Evolutionary conservation across 768 basidiomycete species (phyloP).

Genomic region (Rhodotorula diobovata): DNA sequence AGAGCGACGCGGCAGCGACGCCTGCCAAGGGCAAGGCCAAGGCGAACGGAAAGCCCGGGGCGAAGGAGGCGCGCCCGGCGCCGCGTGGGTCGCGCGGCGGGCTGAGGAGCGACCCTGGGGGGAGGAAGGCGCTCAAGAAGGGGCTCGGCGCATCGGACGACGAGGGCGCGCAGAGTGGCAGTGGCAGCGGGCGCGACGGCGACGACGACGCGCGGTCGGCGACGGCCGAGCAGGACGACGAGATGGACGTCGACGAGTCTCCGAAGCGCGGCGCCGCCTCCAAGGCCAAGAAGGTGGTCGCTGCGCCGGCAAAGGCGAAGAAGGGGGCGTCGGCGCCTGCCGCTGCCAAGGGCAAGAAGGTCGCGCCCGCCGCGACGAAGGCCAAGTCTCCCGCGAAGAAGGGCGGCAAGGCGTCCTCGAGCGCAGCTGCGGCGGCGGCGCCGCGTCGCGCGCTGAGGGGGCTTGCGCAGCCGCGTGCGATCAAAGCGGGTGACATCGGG

Average conservation of each 20-base stretch:
- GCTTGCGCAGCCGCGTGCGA: conserved; percentile 14
- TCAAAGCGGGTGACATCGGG: conserved; percentile 39
- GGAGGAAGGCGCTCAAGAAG: conserved; percentile 10
- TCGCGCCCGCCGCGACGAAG: not conserved
- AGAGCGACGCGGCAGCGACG: not conserved
- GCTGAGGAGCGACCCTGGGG: conserved; percentile 1
- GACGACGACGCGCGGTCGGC: not conserved
- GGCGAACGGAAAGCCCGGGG: not conserved
- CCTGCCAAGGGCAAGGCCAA: not conserved
- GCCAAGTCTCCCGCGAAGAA: not conserved
- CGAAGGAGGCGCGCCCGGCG: not conserved
- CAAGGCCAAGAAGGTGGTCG: not conserved
- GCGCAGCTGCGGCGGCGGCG: too few species aligned
- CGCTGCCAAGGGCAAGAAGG: conserved; percentile 5
- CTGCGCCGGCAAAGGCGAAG: not conserved
- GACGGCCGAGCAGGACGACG: not conserved
- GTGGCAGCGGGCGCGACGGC: not conserved
- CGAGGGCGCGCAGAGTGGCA: not conserved
- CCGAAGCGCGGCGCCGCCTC: conserved; percentile 2
- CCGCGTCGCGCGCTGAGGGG: conserved; percentile 6
- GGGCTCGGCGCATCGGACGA: conserved; percentile 8
- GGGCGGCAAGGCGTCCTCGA: not conserved
- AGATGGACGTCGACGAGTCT: not conserved
- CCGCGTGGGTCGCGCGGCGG: conserved; percentile 1
- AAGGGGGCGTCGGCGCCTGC: not conserved